Conservation (phyloP, 2,329 filamentous ascomycete genomes). For the Paraphoma sp. region DNA sequence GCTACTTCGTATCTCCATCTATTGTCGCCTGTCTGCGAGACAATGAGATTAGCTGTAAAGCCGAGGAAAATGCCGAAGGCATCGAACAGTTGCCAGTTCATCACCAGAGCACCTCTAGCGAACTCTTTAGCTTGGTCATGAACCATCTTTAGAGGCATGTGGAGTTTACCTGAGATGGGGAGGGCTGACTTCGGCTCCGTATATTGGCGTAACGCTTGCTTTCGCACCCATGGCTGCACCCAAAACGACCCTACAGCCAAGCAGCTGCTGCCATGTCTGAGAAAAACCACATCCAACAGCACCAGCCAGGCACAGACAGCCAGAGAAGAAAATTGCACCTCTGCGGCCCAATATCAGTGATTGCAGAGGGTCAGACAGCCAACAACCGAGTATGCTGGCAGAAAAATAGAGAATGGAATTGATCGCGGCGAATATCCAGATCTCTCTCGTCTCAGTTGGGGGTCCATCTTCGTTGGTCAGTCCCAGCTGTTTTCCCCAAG, state of each 20-base stretch:
- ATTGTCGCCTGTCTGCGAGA: conserved; percentile 1
- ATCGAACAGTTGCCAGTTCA: conserved; percentile 4
- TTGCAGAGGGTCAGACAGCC: conserved; percentile 1
- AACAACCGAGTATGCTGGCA: conserved; percentile 1
- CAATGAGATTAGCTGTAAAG: conserved; percentile 2
- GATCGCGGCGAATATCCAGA: conserved; percentile 1
- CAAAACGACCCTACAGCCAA: conserved; percentile 1
- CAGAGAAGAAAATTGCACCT: conserved; percentile 3
- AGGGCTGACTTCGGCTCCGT: conserved; percentile 1
- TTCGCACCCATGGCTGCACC: conserved; percentile 5
- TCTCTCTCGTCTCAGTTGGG: background rate
- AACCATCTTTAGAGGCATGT: background rate
- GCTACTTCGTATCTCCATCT: conserved; percentile 3
- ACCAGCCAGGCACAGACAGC: conserved; percentile 2
- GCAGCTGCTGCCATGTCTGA: conserved; percentile 1
- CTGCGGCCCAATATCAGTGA: background rate
- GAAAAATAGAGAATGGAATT: background rate
- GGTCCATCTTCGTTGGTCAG: background rate
- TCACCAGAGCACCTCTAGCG: background rate
- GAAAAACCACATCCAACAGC: background rate
- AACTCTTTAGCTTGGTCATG: background rate
- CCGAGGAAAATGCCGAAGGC: conserved; percentile 2
- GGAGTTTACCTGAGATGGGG: background rate
- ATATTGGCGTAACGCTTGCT: conserved; percentile 1
- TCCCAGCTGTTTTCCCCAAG: background rate